Percentiles rank a stretch among this genome's conserved stretches.
Conservation (phyloP, 1,284 basidiomycete species). For the Papiliotrema fonsecae region DNA sequence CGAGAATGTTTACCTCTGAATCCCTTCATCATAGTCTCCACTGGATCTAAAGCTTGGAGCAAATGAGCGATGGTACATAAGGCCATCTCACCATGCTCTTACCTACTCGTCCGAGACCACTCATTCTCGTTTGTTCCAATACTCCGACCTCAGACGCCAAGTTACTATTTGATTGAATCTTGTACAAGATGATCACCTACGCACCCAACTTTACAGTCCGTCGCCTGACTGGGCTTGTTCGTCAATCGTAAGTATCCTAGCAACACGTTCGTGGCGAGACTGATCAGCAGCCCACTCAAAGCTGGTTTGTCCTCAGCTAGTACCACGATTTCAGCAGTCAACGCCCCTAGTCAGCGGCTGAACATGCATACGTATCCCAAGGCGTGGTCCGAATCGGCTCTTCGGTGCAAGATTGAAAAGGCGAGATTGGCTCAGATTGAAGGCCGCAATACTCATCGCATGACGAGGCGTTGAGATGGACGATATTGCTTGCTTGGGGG, state of each 20-base stretch:
- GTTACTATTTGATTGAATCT: no score
- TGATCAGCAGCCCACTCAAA: not conserved
- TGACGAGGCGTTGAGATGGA: not conserved
- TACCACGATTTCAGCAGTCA: not conserved
- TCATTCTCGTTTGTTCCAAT: no score
- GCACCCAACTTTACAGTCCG: conserved; percentile 4
- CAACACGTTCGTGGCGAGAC: not conserved
- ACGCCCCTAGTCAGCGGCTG: not conserved
- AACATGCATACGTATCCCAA: not conserved
- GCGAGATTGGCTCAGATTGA: not conserved
- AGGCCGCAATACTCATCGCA: not conserved
- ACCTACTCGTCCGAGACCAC: no score
- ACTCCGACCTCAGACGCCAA: no score
- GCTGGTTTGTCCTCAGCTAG: conserved; percentile 1
- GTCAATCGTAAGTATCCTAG: conserved; percentile 2
- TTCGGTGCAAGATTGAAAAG: conserved; percentile 7
- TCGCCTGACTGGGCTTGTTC: conserved; percentile 3
- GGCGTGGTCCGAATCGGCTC: conserved; percentile 1
- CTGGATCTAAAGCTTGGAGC: no score
- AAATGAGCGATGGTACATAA: no score
- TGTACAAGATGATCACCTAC: conserved; percentile 6
- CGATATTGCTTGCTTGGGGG: not conserved
- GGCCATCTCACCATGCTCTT: no score
- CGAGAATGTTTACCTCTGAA: no score
- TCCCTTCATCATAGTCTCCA: no score